Conservation (phyloP, 2,329 filamentous ascomycete species). For the Epichloe hybrida region DNA sequence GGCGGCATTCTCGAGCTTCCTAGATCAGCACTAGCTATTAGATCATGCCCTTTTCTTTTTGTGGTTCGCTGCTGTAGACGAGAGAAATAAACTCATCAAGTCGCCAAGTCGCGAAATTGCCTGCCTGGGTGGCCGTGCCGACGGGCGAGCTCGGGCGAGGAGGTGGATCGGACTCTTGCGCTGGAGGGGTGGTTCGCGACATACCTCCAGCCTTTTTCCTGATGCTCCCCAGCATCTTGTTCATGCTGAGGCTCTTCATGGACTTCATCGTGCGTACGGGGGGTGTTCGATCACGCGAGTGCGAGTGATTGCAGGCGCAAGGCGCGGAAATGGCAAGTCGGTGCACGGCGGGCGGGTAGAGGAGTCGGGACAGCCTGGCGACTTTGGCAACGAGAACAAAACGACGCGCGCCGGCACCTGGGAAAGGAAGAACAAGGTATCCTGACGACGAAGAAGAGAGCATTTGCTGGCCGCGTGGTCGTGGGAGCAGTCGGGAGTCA, state of each 20-base stretch:
- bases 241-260: constrained; percentile 41
- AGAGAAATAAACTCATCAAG: neutral
- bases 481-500: neutral
- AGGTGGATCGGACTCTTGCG: neutral
- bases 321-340: neutral
- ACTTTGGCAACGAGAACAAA: neutral
- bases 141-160: neutral
- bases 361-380: neutral
- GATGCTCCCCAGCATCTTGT: constrained; percentile 42
- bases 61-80: no score
- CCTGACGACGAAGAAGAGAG: no score
- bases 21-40: neutral
- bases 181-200: neutral
- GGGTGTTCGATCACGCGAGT: neutral
- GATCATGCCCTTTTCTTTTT: neutral
- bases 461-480: neutral
- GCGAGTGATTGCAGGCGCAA: neutral
- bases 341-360: no score
- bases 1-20: constrained; percentile 4
- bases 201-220: constrained; percentile 30
- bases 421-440: neutral
- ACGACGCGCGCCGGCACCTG: neutral
- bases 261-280: constrained; percentile 21
- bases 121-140: neutral
- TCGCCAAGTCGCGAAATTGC: neutral